phyloP scores from a whole-genome alignment of 2,329 filamentous ascomycete genomes.

The Hypoxylon sp. region DNA sequence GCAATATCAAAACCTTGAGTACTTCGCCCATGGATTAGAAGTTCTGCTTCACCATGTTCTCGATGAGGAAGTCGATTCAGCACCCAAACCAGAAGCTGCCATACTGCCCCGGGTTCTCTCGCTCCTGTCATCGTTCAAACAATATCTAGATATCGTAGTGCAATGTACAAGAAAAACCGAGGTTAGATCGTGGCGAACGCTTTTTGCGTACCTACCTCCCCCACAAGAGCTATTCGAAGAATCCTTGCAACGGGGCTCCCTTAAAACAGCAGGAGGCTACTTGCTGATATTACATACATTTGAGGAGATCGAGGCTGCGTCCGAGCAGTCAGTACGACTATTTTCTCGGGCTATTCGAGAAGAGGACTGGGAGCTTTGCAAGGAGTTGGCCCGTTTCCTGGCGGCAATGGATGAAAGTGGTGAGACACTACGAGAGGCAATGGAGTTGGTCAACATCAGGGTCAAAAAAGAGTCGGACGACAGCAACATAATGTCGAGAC shows the following conservation, averaged over 20 bases:
- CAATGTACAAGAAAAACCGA: conserved; percentile 98
- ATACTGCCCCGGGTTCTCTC: conserved; percentile 71
- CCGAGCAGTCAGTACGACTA: conserved; percentile 81
- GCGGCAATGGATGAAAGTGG: conserved; percentile 91
- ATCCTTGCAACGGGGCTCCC: conserved; percentile 80
- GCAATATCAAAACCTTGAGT: conserved; percentile 86
- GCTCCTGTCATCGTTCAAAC: conserved; percentile 75
- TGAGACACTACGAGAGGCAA: conserved; percentile 76
- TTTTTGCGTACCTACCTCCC: conserved; percentile 90
- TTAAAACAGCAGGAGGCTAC: conserved; percentile 97
- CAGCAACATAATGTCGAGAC: conserved; percentile 44
- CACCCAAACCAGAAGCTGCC: conserved; percentile 68
- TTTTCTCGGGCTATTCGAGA: conserved; percentile 82
- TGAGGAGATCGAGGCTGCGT: conserved; percentile 72
- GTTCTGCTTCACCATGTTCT: conserved; percentile 91
- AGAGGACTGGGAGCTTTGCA: conserved; percentile 94
- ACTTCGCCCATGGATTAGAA: conserved; percentile 93
- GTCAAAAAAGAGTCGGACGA: conserved; percentile 48
- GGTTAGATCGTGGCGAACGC: conserved; percentile 89
- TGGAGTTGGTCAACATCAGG: conserved; percentile 66
- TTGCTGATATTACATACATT: conserved; percentile 91
- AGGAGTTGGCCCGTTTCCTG: conserved; percentile 92
- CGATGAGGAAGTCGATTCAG: conserved; percentile 88
- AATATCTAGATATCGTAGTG: conserved; percentile 93
- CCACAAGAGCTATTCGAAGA: conserved; percentile 94